Conservation (phyloP, 768 basidiomycete species). For the Leucosporidium creatinivorum region DNA sequence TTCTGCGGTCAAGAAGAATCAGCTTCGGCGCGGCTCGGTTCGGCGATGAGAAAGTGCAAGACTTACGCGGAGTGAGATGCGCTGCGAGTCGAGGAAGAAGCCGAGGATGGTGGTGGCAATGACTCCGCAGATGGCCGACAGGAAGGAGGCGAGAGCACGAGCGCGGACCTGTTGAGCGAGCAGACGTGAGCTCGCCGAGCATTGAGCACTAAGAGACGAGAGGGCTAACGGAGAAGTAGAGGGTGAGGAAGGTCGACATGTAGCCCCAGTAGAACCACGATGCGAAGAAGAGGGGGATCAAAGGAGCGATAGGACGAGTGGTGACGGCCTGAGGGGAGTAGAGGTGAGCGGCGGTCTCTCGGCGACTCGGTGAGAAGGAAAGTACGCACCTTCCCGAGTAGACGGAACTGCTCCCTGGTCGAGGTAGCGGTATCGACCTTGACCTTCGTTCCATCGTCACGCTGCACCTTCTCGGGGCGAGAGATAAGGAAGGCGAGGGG, state of each 20-base stretch:
- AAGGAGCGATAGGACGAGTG: background rate
- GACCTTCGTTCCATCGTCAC: background rate
- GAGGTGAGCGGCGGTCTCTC: too few species aligned
- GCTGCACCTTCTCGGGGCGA: background rate
- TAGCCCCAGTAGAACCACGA: constrained; percentile 19
- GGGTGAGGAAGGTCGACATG: constrained; percentile 8
- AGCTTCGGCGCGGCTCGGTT: too few species aligned
- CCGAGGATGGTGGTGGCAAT: constrained; percentile 10
- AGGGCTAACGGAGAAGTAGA: constrained; percentile 5
- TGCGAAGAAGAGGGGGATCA: background rate
- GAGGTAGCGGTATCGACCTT: background rate
- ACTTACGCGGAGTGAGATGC: background rate
- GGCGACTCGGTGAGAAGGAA: background rate
- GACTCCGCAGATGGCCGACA: constrained; percentile 12
- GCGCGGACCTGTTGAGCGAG: constrained; percentile 3
- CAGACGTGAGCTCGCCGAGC: background rate
- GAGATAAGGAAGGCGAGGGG: constrained; percentile 7
- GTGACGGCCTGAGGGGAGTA: constrained; percentile 1
- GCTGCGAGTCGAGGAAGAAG: constrained; percentile 15
- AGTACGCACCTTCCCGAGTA: background rate
- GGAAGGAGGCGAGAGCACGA: constrained; percentile 13
- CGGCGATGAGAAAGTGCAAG: background rate
- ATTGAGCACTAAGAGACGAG: background rate
- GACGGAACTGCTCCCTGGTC: background rate
- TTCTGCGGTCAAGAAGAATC: background rate